phyloP scores from a whole-genome alignment of 140 eudicot species.

The Flaveria floridana region DNA sequence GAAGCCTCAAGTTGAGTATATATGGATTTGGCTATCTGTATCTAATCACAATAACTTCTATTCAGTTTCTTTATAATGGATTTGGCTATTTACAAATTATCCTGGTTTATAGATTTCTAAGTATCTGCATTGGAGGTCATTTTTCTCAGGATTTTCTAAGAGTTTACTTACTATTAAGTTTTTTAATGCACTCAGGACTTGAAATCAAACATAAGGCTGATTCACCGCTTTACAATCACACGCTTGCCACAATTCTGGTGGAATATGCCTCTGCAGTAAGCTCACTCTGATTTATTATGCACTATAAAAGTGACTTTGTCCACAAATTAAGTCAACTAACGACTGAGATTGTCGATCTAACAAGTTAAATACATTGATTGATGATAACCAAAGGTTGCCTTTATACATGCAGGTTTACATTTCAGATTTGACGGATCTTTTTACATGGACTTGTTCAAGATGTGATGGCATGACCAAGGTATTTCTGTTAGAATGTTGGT shows the following conservation, averaged over 20 bases:
- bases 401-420: conserved; percentile 63
- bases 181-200: conserved; percentile 48
- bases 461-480: conserved; percentile 84
- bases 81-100: background rate
- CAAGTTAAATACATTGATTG: background rate
- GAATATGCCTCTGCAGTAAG: conserved; percentile 95
- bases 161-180: background rate
- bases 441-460: conserved; percentile 93
- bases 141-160: conserved; percentile 4
- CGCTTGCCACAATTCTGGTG: conserved; percentile 72
- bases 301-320: conserved; percentile 21
- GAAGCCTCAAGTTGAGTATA: background rate
- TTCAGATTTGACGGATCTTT: conserved; percentile 77
- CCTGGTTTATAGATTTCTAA: background rate
- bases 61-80: background rate
- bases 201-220: conserved; percentile 37
- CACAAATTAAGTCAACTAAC: background rate
- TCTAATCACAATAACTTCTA: background rate
- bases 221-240: conserved; percentile 59
- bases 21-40: background rate
- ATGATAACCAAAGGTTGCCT: background rate
- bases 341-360: background rate
- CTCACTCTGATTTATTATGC: background rate
- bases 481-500: background rate
- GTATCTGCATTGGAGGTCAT: background rate